Conservation (phyloP, 78 protist species). For the Mastigamoeba balamuthi region DNA sequence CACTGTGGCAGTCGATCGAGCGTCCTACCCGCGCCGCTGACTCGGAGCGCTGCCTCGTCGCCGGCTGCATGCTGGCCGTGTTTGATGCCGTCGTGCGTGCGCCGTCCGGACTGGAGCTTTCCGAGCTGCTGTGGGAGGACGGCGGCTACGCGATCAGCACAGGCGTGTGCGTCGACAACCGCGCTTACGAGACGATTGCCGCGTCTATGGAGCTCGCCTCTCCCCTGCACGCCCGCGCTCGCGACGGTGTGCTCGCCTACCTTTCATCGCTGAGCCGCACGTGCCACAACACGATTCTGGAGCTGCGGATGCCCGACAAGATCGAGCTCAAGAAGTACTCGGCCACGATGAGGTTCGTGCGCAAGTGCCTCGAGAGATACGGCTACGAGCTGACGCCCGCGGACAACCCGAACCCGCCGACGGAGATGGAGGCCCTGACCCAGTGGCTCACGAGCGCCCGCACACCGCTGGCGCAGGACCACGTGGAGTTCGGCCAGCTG, state of each 20-base stretch:
- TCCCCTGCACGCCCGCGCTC: not conserved
- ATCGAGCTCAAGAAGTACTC: conserved; percentile 1
- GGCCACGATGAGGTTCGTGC: not conserved
- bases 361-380: not conserved
- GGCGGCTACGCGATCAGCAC: not conserved
- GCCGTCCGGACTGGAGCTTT: not conserved
- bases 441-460: not conserved
- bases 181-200: not conserved
- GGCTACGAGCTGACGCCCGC: not conserved
- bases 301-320: not conserved
- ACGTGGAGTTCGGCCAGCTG: not conserved
- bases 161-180: not conserved
- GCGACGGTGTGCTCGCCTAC: not conserved
- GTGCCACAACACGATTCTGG: not conserved
- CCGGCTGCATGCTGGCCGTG: not conserved
- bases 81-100: conserved; percentile 8
- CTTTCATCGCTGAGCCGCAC: not conserved
- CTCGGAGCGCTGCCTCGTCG: conserved; percentile 7
- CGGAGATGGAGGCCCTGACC: conserved; percentile 14
- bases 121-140: not conserved
- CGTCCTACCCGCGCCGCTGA: not conserved
- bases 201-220: not conserved
- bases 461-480: conserved; percentile 1
- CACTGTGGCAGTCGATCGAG: conserved; percentile 18
- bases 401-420: not conserved